phyloP scores from a whole-genome alignment of 2,329 filamentous ascomycete genomes.

The Westerdykella ornata region DNA sequence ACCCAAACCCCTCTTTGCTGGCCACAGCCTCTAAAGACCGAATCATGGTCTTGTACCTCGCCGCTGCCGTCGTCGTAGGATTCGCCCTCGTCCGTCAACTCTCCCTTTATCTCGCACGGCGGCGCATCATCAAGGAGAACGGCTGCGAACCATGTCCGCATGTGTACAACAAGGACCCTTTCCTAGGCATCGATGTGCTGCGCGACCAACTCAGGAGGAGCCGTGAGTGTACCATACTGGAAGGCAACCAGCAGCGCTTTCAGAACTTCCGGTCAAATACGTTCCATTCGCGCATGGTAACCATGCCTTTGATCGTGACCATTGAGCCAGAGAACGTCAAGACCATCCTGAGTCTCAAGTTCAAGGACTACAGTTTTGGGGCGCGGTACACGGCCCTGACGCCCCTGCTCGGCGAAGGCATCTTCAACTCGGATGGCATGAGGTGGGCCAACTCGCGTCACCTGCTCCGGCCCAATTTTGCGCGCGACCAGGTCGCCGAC shows the following conservation, averaged over 20 bases:
- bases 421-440: slow-evolving; percentile 44
- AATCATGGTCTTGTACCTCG: slow-evolving; percentile 19
- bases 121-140: slow-evolving; percentile 37
- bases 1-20: no score
- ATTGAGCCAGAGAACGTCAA: slow-evolving; percentile 46
- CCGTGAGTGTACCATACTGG: not conserved
- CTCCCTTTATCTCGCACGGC: slow-evolving; percentile 32
- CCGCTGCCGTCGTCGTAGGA: slow-evolving; percentile 26
- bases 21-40: not conserved
- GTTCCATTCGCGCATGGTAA: slow-evolving; percentile 36
- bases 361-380: slow-evolving; percentile 44
- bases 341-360: slow-evolving; percentile 40
- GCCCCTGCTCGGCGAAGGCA: slow-evolving; percentile 41
- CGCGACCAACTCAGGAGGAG: slow-evolving; percentile 20
- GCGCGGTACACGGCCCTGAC: slow-evolving; percentile 31
- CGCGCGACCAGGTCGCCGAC: slow-evolving; percentile 48
- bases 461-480: slow-evolving; percentile 51
- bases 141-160: slow-evolving; percentile 43
- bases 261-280: slow-evolving; percentile 31
- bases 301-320: slow-evolving; percentile 35
- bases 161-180: slow-evolving; percentile 49
- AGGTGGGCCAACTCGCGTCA: slow-evolving; percentile 38
- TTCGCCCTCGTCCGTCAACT: slow-evolving; percentile 34
- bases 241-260: slow-evolving; percentile 21
- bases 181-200: slow-evolving; percentile 50